These are phyloP conservation scores for Polyporus arcularius DNA, from an alignment of 768 basidiomycete genomes.

Conservation along the genomic window DNA sequence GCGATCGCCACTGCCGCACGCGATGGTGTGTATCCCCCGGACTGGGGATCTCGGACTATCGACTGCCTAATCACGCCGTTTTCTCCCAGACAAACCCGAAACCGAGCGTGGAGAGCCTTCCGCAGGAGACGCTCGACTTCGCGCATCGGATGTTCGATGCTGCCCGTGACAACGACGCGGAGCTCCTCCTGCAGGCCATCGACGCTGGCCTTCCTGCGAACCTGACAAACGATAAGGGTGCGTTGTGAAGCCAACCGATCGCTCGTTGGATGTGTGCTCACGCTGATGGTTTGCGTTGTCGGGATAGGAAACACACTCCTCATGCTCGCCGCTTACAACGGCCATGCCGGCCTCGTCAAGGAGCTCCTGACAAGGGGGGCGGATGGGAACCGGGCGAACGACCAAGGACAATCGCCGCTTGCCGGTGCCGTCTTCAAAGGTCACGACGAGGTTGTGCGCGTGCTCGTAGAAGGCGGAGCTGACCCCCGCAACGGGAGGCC, in stretches of 20 bases:
- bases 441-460: conserved; percentile 61
- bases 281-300: neutral
- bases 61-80: neutral
- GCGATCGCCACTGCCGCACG: neutral
- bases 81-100: neutral
- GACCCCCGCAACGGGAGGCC: conserved; percentile 68
- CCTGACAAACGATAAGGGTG: conserved; percentile 73
- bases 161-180: conserved; percentile 58
- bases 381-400: conserved; percentile 71
- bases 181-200: conserved; percentile 57
- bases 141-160: conserved; percentile 78
- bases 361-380: conserved; percentile 57
- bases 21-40: neutral
- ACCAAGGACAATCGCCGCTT: conserved; percentile 69
- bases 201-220: conserved; percentile 72
- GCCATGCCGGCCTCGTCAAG: conserved; percentile 55
- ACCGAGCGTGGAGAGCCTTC: conserved; percentile 23
- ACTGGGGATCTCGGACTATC: neutral
- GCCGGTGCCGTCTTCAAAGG: conserved; percentile 81
- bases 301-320: conserved; percentile 70
- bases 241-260: conserved; percentile 3
- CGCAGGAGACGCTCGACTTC: conserved; percentile 43
- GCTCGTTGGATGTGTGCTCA: neutral
- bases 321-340: conserved; percentile 77
- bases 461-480: conserved; percentile 51